Conservation (phyloP, 73 alveolate species). For the Blepharisma stoltei region DNA sequence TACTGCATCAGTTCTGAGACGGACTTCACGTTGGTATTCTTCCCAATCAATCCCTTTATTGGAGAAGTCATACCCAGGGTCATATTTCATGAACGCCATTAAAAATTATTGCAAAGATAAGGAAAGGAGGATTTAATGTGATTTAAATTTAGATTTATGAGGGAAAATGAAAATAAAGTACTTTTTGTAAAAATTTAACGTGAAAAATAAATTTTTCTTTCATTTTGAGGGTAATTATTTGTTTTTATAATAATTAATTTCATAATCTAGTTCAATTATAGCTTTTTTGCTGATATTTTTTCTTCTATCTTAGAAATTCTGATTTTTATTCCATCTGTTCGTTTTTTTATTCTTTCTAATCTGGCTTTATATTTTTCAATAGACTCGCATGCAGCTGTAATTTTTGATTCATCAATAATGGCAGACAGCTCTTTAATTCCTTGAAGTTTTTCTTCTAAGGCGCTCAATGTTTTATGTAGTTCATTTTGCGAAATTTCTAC, state of each 20-base stretch:
- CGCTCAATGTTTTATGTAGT: neutral
- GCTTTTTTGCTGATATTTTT: neutral
- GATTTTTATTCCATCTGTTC: neutral
- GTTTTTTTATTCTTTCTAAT: constrained; percentile 5
- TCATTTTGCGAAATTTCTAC: constrained; percentile 12
- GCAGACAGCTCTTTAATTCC: neutral
- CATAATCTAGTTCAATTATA: too few species aligned
- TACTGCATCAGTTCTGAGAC: constrained; percentile 71
- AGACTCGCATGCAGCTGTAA: constrained; percentile 7
- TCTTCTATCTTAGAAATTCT: constrained; percentile 1
- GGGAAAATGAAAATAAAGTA: too few species aligned
- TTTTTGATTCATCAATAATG: neutral
- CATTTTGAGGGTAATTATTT: too few species aligned
- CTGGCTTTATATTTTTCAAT: neutral
- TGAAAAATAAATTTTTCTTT: too few species aligned
- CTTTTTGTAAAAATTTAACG: too few species aligned
- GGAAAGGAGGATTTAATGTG: too few species aligned
- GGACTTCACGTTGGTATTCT: constrained; percentile 52
- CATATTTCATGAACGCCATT: constrained; percentile 28
- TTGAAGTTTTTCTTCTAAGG: neutral
- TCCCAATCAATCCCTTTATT: constrained; percentile 63
- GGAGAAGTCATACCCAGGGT: constrained; percentile 60
- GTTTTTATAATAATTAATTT: too few species aligned
- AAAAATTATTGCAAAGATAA: neutral
- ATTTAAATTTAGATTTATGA: too few species aligned